Conservation (phyloP, 1,139 yeast species). For the Nadsonia commutata region DNA sequence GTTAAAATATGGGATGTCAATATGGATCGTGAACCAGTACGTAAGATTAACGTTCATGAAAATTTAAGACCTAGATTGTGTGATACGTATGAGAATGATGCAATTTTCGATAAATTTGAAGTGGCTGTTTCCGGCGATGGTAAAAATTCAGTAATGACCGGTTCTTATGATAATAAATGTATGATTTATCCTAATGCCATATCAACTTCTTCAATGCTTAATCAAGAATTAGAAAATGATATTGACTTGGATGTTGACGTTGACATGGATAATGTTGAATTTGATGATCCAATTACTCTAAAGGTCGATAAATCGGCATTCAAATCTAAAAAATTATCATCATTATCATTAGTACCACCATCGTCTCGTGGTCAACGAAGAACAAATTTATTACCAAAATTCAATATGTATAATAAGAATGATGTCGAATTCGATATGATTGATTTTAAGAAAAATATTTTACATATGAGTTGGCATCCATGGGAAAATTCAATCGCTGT, state of each 20-base stretch:
- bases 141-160: constrained; percentile 87
- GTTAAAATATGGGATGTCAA: constrained; percentile 97
- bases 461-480: constrained; percentile 98
- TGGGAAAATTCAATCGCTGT: constrained; percentile 91
- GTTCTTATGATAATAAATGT: constrained; percentile 91
- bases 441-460: constrained; percentile 87
- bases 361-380: constrained; percentile 11
- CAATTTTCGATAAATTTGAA: constrained; percentile 96
- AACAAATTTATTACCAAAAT: constrained; percentile 12
- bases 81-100: constrained; percentile 96
- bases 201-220: constrained; percentile 29
- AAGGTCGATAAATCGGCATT: constrained; percentile 98
- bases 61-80: constrained; percentile 85
- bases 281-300: constrained; percentile 66
- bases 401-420: constrained; percentile 20
- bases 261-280: constrained; percentile 68
- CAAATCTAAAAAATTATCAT: constrained; percentile 53
- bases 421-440: constrained; percentile 64
- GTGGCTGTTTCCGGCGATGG: constrained; percentile 92
- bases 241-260: too few relatives aligned
- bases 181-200: constrained; percentile 84
- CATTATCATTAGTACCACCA: constrained; percentile 19
- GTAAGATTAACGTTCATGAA: constrained; percentile 91
- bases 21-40: constrained; percentile 90
- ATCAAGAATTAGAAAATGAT: too few relatives aligned